A percentile compares a stretch with the other conserved stretches of the same genome.
phyloP scores from a whole-genome alignment of 768 basidiomycete genomes.

The Phanerochaete carnosa region DNA sequence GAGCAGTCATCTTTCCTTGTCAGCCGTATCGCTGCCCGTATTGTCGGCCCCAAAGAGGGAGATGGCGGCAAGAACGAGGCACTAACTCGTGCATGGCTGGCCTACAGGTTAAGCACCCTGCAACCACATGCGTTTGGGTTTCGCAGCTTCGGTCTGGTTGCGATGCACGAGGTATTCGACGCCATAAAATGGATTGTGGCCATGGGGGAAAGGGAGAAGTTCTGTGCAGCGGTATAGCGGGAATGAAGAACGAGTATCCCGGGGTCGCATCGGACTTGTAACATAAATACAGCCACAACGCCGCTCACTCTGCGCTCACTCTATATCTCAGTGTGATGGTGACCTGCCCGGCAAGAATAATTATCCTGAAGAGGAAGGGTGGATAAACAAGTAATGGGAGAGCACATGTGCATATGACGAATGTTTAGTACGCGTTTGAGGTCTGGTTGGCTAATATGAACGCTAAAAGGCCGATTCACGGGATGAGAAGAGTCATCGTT shows the following conservation, averaged over 20 bases:
- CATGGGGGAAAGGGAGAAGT: neutral
- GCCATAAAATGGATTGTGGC: conserved; percentile 34
- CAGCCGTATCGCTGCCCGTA: conserved; percentile 27
- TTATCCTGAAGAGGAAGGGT: neutral
- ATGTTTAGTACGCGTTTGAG: neutral
- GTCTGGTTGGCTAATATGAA: neutral
- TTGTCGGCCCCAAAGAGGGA: conserved; percentile 36
- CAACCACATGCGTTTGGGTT: conserved; percentile 42
- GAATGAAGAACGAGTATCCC: neutral
- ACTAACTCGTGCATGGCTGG: conserved; percentile 46
- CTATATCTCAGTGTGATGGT: too few species aligned
- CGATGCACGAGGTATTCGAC: conserved; percentile 52
- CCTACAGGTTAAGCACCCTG: conserved; percentile 42
- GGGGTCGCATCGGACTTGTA: too few species aligned
- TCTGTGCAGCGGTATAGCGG: neutral
- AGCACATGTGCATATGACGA: neutral
- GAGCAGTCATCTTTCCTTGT: conserved; percentile 51
- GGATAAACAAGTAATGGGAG: neutral
- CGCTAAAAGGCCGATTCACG: neutral
- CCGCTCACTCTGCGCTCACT: neutral
- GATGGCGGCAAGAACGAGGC: conserved; percentile 31
- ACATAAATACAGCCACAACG: too few species aligned
- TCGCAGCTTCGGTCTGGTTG: conserved; percentile 56
- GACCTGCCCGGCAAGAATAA: neutral
- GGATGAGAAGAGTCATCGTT: neutral